These are phyloP conservation scores for Silene vulgaris DNA, from an alignment of 179 eudicot species.

Conservation along the genomic window DNA sequence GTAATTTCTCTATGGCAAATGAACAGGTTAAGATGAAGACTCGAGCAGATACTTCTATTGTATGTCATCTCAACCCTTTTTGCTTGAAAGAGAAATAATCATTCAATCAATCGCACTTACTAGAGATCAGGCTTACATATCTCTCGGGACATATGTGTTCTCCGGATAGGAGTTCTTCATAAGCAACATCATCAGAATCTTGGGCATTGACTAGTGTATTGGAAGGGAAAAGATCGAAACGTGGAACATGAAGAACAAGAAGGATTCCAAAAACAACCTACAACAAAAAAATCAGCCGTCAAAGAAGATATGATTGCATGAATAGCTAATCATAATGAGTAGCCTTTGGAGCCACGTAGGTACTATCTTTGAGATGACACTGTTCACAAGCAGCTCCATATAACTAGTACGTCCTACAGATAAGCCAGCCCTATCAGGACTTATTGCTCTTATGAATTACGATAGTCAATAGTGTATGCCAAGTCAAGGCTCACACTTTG, in stretches of 20 bases:
- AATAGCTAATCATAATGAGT: neutral
- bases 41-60: neutral
- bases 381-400: too few species aligned
- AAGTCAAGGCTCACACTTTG: too few species aligned
- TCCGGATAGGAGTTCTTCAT: slow-evolving; percentile 49
- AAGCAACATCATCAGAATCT: slow-evolving; percentile 36
- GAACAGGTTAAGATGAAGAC: neutral
- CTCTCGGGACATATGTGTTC: slow-evolving; percentile 75
- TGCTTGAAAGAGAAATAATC: neutral
- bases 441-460: too few species aligned
- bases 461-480: too few species aligned
- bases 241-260: slow-evolving; percentile 49
- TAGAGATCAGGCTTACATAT: slow-evolving; percentile 52
- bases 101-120: slow-evolving; percentile 36
- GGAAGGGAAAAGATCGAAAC: slow-evolving; percentile 53
- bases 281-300: slow-evolving; percentile 21
- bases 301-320: neutral
- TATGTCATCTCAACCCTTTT: neutral
- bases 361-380: too few species aligned
- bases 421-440: too few species aligned
- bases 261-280: slow-evolving; percentile 53
- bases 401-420: too few species aligned
- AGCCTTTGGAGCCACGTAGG: too few species aligned
- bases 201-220: slow-evolving; percentile 35
- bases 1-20: neutral